phyloP scores from a whole-genome alignment of 2,329 filamentous ascomycete species.

The Chrysoporthe cubensis region DNA sequence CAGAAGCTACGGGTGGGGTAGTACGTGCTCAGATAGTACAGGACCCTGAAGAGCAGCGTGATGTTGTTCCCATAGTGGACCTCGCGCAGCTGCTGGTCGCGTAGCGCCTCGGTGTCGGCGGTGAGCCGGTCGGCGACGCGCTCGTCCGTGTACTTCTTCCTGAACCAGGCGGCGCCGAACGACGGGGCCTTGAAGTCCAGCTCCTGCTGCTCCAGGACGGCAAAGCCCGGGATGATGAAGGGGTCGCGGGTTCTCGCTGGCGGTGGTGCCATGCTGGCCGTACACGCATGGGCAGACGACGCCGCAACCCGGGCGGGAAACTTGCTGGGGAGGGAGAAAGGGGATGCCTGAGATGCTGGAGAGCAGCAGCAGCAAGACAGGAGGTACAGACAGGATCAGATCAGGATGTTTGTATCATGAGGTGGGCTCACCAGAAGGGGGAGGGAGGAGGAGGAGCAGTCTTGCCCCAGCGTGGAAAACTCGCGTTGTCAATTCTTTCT shows the following conservation, averaged over 20 bases:
- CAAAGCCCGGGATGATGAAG: constrained; percentile 21
- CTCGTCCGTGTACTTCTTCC: constrained; percentile 12
- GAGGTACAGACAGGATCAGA: too few relatives aligned
- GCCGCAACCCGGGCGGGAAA: too few relatives aligned
- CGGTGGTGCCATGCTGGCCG: not conserved
- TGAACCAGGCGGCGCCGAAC: constrained; percentile 15
- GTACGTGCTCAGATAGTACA: not conserved
- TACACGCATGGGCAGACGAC: not conserved
- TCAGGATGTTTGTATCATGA: too few relatives aligned
- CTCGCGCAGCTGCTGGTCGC: not conserved
- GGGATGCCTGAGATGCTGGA: too few relatives aligned
- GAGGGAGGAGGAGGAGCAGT: too few relatives aligned
- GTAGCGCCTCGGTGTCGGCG: not conserved
- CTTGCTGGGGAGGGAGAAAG: too few relatives aligned
- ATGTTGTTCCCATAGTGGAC: constrained; percentile 27
- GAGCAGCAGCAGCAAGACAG: too few relatives aligned
- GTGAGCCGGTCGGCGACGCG: not conserved
- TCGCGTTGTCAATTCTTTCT: too few relatives aligned
- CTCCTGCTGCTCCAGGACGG: constrained; percentile 4
- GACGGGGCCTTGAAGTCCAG: not conserved
- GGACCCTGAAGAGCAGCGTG: constrained; percentile 20
- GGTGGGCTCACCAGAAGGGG: too few relatives aligned
- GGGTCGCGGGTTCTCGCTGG: constrained; percentile 7
- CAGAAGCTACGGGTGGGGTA: not conserved
- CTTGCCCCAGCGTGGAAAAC: too few relatives aligned